Conservation (phyloP, 2,329 filamentous ascomycete species). For the Fusarium coffeatum region DNA sequence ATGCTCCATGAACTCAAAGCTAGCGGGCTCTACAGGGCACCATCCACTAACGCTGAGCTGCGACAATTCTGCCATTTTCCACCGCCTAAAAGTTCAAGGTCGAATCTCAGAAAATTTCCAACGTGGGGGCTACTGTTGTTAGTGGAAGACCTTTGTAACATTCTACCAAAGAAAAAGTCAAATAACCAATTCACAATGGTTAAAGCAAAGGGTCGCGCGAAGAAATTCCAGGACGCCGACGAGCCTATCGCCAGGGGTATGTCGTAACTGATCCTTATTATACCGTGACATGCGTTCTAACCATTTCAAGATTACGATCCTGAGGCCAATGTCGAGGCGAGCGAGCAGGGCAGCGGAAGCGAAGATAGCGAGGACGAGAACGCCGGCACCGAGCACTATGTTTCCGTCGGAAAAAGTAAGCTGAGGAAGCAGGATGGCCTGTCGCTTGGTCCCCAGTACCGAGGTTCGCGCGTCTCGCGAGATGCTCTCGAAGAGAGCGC, state of each 20-base stretch:
- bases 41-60: conserved; percentile 8
- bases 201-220: conserved; percentile 64
- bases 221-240: conserved; percentile 71
- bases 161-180: conserved; percentile 26
- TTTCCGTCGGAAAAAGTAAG: conserved; percentile 84
- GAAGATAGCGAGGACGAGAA: conserved; percentile 63
- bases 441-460: conserved; percentile 81
- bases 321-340: conserved; percentile 72
- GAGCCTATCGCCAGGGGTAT: conserved; percentile 72
- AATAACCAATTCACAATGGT: conserved; percentile 58
- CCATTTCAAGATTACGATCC: conserved; percentile 75
- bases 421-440: conserved; percentile 78
- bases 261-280: not conserved
- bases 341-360: conserved; percentile 64
- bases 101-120: conserved; percentile 50
- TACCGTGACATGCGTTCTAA: conserved; percentile 20
- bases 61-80: conserved; percentile 55
- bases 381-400: conserved; percentile 87
- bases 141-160: conserved; percentile 15
- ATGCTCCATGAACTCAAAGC: conserved; percentile 3
- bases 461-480: conserved; percentile 79
- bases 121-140: conserved; percentile 46
- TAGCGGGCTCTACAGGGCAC: conserved; percentile 24
- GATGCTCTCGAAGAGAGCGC: conserved; percentile 70
- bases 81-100: conserved; percentile 66